Conservation (phyloP, 345 rosid species). For the Citrus sinensis region DNA sequence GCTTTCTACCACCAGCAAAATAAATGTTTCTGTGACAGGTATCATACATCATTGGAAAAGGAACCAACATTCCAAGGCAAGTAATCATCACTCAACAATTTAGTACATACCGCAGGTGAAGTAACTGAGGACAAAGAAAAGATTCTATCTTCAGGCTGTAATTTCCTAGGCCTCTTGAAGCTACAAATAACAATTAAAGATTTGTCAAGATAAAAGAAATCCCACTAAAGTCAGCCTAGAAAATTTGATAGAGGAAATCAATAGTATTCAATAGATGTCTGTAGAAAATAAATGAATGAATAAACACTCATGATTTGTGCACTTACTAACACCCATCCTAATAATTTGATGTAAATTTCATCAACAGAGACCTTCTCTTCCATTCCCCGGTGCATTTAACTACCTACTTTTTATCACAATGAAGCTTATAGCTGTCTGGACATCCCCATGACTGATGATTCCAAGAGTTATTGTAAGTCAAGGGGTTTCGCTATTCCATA, state of each 20-base stretch:
- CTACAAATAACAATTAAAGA: conserved; percentile 26
- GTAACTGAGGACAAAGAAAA: conserved; percentile 60
- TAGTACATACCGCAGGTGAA: conserved; percentile 44
- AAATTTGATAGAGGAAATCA: not conserved
- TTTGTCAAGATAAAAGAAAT: conserved; percentile 4
- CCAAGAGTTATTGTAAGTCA: not conserved
- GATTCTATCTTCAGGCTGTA: conserved; percentile 59
- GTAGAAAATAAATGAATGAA: not conserved
- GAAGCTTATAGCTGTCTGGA: not conserved
- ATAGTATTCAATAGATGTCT: not conserved
- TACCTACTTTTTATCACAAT: not conserved
- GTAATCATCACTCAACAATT: not conserved
- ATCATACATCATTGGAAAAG: not conserved
- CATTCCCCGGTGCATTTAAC: not conserved
- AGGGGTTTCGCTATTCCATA: not conserved
- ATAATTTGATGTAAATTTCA: not conserved
- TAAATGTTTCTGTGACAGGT: not conserved
- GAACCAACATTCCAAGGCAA: not conserved
- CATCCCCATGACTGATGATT: conserved; percentile 2
- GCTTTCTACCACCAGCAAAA: not conserved
- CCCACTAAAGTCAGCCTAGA: not conserved
- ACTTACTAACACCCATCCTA: not conserved
- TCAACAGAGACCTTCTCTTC: not conserved
- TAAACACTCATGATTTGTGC: not conserved
- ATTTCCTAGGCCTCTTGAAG: conserved; percentile 53